Base-by-base conservation (phyloP, 2,329 filamentous ascomycete species). In the Phyllosticta citribraziliensis region DNA sequence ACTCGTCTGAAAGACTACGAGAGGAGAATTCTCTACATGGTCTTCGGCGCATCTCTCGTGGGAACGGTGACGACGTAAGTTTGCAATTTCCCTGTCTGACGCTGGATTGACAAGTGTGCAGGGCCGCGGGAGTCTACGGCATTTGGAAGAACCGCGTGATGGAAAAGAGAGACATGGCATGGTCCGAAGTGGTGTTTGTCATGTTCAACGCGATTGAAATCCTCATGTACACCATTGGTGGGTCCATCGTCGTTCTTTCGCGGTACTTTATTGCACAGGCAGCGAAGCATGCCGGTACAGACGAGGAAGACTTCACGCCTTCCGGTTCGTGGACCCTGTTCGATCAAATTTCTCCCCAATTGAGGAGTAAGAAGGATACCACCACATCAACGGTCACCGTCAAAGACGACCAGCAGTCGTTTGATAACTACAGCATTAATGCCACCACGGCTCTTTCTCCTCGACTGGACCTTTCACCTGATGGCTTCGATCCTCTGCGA, bases 121-220 rank as follows among this genome's bases (percentile, higher is more conserved):
- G 60, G 25, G 60, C 47, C 17, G 56, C 50, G 5, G 56, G 60
- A 50, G 53, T 51, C 30, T 62, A 57, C 35, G 60, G 55, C 30
- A 62, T 62, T 24, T 62, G 60, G 60, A 50, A 55, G 25, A 58
- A 58, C 56, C 55, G 60, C 19, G 33, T 22, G 2, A 30, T 55
- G 40, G 60, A 55, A 8, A 25, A 50, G 9, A 19, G 17, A 24
- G 60, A 62, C 25, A 33, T 62, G 5, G 54, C 60, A 2, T 62
- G 53, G 50, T 55, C 60, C 22, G 60, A 62, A 55, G 47, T 52
- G n/a, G 52, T 56, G 8, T 58, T 53, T 52, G 52, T 62, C 55
- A 62, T 62, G 52, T 62, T 55, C 60, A 62, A 62, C 60, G 50
- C 52, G 12, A 55, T 62, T 24, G 60, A 62, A 51, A 62, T 62